Conservation (phyloP, 208 protist species). For the Leishmania turanica region DNA sequence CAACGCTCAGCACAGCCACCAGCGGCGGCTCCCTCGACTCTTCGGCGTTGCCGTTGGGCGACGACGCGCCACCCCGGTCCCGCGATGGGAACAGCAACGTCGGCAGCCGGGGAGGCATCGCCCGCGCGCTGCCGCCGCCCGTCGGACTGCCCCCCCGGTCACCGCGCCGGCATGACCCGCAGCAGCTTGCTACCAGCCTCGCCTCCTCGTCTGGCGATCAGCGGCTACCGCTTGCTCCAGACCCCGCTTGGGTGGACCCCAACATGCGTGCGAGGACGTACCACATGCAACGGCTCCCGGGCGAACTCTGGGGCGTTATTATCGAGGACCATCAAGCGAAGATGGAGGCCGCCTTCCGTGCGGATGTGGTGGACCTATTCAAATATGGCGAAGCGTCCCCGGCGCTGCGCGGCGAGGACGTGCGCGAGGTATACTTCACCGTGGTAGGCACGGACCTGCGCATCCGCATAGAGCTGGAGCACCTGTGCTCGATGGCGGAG, state of each 20-base stretch:
- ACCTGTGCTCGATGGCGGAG: slow-evolving; percentile 31
- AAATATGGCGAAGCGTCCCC: slow-evolving; percentile 35
- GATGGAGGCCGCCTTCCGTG: slow-evolving; percentile 28
- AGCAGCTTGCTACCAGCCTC: neutral
- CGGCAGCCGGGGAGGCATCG: neutral
- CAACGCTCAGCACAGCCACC: neutral
- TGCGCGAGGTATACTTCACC: slow-evolving; percentile 31
- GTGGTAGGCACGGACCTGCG: slow-evolving; percentile 31
- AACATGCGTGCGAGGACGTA: slow-evolving; percentile 19
- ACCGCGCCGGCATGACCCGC: slow-evolving; percentile 12
- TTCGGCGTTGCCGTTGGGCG: neutral
- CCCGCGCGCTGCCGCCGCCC: slow-evolving; percentile 3
- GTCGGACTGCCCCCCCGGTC: slow-evolving; percentile 28
- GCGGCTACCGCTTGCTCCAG: slow-evolving; percentile 5
- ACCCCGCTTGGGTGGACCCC: slow-evolving; percentile 9
- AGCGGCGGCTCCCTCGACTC: neutral
- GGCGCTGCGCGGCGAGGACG: slow-evolving; percentile 21
- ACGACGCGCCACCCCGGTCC: neutral
- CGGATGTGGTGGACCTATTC: slow-evolving; percentile 46
- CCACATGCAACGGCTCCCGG: slow-evolving; percentile 42
- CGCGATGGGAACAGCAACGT: neutral
- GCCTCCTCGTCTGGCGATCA: neutral
- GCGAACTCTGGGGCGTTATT: slow-evolving; percentile 40
- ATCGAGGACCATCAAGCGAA: slow-evolving; percentile 5
- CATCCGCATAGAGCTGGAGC: slow-evolving; percentile 40